Conservation (phyloP, 768 basidiomycete genomes). For the Suillus hirtellus region DNA sequence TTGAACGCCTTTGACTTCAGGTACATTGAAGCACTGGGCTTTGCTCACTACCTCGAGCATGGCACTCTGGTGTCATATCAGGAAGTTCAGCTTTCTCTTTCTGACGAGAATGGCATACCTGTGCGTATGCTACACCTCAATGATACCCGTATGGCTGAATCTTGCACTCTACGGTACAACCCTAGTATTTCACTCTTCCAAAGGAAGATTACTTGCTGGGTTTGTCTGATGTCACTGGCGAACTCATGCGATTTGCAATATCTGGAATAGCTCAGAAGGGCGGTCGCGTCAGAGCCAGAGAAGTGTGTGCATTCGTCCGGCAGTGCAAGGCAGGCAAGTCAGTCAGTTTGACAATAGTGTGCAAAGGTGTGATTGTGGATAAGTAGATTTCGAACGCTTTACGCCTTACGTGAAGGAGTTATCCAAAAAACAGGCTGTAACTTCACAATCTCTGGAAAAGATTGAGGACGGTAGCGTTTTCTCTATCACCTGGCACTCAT, state of each 20-base stretch:
- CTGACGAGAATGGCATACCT: conserved; percentile 58
- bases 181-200: conserved; percentile 75
- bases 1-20: conserved; percentile 24
- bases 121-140: conserved; percentile 45
- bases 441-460: conserved; percentile 85
- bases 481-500: conserved; percentile 1
- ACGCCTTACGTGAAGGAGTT: conserved; percentile 71
- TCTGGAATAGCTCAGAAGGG: conserved; percentile 72
- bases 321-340: conserved; percentile 67
- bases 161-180: conserved; percentile 5
- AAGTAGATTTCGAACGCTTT: conserved; percentile 75
- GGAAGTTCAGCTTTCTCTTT: conserved; percentile 66
- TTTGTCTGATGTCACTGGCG: conserved; percentile 91
- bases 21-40: conserved; percentile 92
- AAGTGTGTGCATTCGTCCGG: conserved; percentile 72
- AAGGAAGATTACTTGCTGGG: conserved; percentile 89
- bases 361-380: conserved; percentile 6
- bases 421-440: conserved; percentile 85
- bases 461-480: conserved; percentile 80
- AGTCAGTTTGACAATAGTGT: not conserved
- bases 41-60: conserved; percentile 80
- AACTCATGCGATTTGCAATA: conserved; percentile 95
- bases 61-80: conserved; percentile 64
- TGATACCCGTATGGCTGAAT: conserved; percentile 8
- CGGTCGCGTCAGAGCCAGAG: conserved; percentile 58